Evolutionary conservation across 2,329 filamentous ascomycete genomes (phyloP), one percentile per base, ranked within the genome.

Genomic region (Pyrenochaeta sp.): DNA sequence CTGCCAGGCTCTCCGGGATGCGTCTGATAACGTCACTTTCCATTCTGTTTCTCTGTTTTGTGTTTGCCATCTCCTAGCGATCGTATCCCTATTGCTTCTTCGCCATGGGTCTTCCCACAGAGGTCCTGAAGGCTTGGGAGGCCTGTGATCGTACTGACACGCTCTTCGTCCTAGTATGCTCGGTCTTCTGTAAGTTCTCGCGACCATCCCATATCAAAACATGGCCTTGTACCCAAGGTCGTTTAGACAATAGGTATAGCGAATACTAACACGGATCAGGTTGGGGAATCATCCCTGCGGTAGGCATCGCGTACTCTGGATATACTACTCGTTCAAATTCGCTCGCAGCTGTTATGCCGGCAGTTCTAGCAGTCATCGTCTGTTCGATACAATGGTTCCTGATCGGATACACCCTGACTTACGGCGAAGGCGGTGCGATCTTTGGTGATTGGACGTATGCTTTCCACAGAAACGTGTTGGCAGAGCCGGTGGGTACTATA

Each of bases 101-200:
- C 24, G 20, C 21, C 9, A 66, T 66, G 58, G 55, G 40, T 4
- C 57, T 65, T 24, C 58, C 61, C 22, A 52, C 44, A 39, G 59
- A 65, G 29, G 62, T 67, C 3, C 36, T 66, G 30, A 58, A 72
- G 27, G 77, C 75, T 14, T 81, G 77, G 77, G 75, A 78, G 39
- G 70, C 73, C 35, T 81, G 78, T 61, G 74, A 77, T 60, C 74
- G 76, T 47, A 78, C 65, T n/a, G 78, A 81, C 54, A 80, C 78
- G 0, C 63, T 77, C 30, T 79, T 79, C 58, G 72, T 80, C 32
- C 68, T 80, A 6, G 69, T 78, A n/a, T 79, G 77, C 58, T 76
- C 71, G 14, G 75, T 78, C 22, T 76, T 80, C 49, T 80, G 63
- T 65, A 61, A 7, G 58, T 51, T n/a, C 24, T 11, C 17, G 7